Evolutionary conservation across 2,329 filamentous ascomycete genomes (phyloP).

Genomic region (Sporothrix euskadiensis): DNA sequence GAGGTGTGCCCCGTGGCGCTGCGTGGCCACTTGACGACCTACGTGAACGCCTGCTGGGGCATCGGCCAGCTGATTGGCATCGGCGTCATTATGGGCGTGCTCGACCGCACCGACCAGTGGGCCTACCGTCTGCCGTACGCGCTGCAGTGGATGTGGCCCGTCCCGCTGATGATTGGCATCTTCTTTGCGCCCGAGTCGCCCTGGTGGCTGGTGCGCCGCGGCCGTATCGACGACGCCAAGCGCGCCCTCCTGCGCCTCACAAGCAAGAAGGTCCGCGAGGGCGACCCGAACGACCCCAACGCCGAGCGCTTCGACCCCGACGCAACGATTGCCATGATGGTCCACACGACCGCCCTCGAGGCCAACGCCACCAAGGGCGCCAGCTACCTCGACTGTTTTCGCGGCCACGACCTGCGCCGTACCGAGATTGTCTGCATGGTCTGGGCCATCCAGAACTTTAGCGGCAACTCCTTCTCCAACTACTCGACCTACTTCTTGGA

Average conservation of each 20-base stretch:
- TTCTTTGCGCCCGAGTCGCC: conserved; percentile 69
- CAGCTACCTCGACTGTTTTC: conserved; percentile 81
- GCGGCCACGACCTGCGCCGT: conserved; percentile 71
- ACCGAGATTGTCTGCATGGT: conserved; percentile 70
- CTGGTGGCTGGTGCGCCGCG: conserved; percentile 74
- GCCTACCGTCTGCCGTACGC: conserved; percentile 68
- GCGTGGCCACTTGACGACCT: conserved; percentile 70
- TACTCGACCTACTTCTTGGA: conserved; percentile 65
- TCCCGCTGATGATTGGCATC: conserved; percentile 66
- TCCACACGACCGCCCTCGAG: conserved; percentile 81
- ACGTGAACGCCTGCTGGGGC: conserved; percentile 77
- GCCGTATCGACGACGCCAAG: conserved; percentile 65
- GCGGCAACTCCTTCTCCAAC: conserved; percentile 64
- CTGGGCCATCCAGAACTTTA: conserved; percentile 65
- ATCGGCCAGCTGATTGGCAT: conserved; percentile 73
- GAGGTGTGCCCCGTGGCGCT: conserved; percentile 73
- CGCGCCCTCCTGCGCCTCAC: conserved; percentile 65
- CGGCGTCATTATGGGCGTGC: conserved; percentile 69
- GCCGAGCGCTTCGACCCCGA: conserved; percentile 73
- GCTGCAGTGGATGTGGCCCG: conserved; percentile 74
- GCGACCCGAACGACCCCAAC: conserved; percentile 57
- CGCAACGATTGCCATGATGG: conserved; percentile 89
- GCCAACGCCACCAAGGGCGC: conserved; percentile 67
- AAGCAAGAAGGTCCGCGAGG: conserved; percentile 43
- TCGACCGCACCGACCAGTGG: conserved; percentile 62